A percentile compares a stretch with the other conserved stretches of the same genome.
phyloP scores from a whole-genome alignment of 352 stramenopile species.

The Phytophthora hybrid region DNA sequence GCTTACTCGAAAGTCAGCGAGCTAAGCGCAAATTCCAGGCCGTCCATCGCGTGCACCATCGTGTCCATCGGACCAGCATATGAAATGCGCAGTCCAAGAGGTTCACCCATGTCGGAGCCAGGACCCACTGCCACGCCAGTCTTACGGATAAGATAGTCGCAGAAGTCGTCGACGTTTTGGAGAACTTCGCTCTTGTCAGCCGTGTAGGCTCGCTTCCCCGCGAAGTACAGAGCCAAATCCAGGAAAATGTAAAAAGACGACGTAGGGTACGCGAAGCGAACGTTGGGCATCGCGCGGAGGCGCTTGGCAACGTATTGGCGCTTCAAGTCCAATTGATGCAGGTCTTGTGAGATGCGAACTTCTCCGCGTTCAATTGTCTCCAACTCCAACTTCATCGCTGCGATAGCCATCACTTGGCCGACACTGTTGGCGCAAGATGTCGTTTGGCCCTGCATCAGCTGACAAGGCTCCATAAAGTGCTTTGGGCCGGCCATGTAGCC shows the following conservation, averaged over 20 bases:
- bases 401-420: slow-evolving; percentile 92
- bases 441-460: slow-evolving; percentile 95
- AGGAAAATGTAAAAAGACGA: slow-evolving; percentile 97
- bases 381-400: slow-evolving; percentile 88
- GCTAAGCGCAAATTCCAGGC: slow-evolving; percentile 58
- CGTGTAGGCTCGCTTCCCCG: slow-evolving; percentile 55
- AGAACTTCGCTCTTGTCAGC: slow-evolving; percentile 41
- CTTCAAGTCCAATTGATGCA: slow-evolving; percentile 76
- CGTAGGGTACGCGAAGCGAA: slow-evolving; percentile 87
- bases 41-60: slow-evolving; percentile 70
- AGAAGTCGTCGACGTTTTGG: slow-evolving; percentile 76
- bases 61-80: slow-evolving; percentile 95
- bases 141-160: slow-evolving; percentile 92
- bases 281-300: slow-evolving; percentile 82
- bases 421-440: slow-evolving; percentile 95
- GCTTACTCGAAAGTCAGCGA: slow-evolving; percentile 30
- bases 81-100: slow-evolving; percentile 93
- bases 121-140: slow-evolving; percentile 94
- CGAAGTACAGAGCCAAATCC: slow-evolving; percentile 85
- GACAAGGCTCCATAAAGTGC: slow-evolving; percentile 84
- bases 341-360: slow-evolving; percentile 56
- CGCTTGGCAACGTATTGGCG: slow-evolving; percentile 89
- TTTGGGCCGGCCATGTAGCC: slow-evolving; percentile 89
- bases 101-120: slow-evolving; percentile 96
- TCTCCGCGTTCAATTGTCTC: slow-evolving; percentile 52